These are phyloP conservation scores for Aspergillus brasiliensis DNA, from an alignment of 2,329 filamentous ascomycete genomes.

Conservation along the genomic window DNA sequence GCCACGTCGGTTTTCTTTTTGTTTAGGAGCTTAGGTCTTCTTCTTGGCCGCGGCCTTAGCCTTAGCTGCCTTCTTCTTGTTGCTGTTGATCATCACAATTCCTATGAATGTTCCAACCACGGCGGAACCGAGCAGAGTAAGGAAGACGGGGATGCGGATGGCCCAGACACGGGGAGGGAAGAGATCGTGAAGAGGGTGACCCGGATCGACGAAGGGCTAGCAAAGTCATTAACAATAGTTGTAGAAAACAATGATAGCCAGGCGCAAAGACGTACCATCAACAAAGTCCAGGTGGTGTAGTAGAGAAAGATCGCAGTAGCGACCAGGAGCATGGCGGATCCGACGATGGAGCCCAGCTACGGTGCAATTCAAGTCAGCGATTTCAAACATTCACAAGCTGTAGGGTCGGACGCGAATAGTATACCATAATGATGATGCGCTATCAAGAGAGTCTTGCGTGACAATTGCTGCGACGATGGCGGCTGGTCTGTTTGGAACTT, in stretches of 20 bases:
- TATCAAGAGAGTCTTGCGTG: neutral
- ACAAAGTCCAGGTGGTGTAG: slow-evolving; percentile 95
- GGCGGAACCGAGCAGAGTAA: slow-evolving; percentile 86
- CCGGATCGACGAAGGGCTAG: slow-evolving; percentile 94
- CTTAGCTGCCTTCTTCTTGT: slow-evolving; percentile 96
- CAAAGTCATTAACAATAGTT: neutral
- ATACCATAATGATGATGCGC: slow-evolving; percentile 31
- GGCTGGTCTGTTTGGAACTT: neutral
- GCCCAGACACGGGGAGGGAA: slow-evolving; percentile 98
- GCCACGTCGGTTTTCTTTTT: neutral
- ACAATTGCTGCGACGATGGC: neutral
- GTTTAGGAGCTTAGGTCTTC: slow-evolving; percentile 64
- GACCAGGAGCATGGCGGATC: slow-evolving; percentile 74
- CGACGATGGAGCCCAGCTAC: slow-evolving; percentile 87
- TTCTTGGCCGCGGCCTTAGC: slow-evolving; percentile 81
- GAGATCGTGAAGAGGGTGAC: slow-evolving; percentile 89
- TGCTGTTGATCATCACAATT: slow-evolving; percentile 98
- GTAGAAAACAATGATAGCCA: neutral
- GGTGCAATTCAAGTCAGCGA: slow-evolving; percentile 10
- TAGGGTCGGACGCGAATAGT: neutral
- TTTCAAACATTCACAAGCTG: neutral
- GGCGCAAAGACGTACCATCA: slow-evolving; percentile 75
- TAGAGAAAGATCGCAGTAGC: slow-evolving; percentile 78
- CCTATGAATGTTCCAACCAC: slow-evolving; percentile 95
- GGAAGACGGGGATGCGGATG: slow-evolving; percentile 95